A percentile compares a stretch with the other conserved stretches of the same genome.
These are phyloP conservation scores for Phytomonas sp. DNA, from an alignment of 208 protist species.

Conservation along the genomic window DNA sequence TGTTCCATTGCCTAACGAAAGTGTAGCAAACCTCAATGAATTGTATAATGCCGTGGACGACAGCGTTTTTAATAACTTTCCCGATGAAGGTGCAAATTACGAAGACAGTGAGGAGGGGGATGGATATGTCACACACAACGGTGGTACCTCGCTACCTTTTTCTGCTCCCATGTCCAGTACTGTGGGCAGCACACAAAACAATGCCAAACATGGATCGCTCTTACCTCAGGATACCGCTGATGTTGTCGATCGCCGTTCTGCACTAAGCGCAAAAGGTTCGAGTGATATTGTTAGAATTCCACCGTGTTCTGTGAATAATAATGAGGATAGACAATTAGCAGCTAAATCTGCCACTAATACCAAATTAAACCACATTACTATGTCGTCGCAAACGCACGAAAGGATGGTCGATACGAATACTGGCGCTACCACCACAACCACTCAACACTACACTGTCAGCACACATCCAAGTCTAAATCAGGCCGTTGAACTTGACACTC, in stretches of 20 bases:
- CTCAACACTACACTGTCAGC: neutral
- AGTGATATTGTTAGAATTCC: neutral
- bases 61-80: slow-evolving; percentile 61
- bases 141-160: neutral
- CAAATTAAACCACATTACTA: neutral
- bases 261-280: neutral
- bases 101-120: slow-evolving; percentile 7
- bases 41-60: slow-evolving; percentile 65
- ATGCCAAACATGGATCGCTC: neutral
- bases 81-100: slow-evolving; percentile 12
- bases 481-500: neutral
- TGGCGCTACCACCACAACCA: neutral
- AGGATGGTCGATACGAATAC: neutral
- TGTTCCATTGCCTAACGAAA: neutral
- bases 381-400: neutral
- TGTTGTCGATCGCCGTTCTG: neutral
- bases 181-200: neutral
- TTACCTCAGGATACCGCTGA: neutral
- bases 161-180: neutral
- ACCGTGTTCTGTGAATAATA: neutral
- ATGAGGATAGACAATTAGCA: neutral
- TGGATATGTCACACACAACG: neutral
- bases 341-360: neutral
- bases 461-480: neutral
- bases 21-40: slow-evolving; percentile 29